phyloP scores from a whole-genome alignment of 2,329 filamentous ascomycete genomes.

The Nemania sp. region DNA sequence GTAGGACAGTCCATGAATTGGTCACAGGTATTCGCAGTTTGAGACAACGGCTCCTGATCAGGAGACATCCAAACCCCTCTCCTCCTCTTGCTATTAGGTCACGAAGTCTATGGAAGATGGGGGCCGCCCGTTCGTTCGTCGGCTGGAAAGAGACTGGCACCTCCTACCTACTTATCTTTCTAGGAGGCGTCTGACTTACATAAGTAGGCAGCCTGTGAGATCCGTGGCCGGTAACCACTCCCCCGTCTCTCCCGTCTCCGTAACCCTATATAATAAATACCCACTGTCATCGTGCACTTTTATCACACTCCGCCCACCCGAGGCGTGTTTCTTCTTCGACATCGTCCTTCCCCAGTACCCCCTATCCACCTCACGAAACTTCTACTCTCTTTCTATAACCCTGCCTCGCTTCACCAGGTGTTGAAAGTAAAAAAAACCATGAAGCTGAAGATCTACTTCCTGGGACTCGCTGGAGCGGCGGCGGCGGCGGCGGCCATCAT shows the following conservation, averaged over 20 bases:
- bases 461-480: slow-evolving; percentile 10
- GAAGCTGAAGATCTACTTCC: slow-evolving; percentile 14
- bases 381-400: neutral
- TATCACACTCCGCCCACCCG: neutral
- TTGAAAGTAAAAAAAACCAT: slow-evolving; percentile 4
- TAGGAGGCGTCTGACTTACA: no score
- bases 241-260: no score
- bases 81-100: no score
- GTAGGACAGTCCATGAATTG: neutral
- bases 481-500: neutral
- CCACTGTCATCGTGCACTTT: neutral
- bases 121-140: neutral
- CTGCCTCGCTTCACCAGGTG: neutral
- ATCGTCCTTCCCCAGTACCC: neutral
- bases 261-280: neutral
- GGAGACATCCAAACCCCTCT: neutral
- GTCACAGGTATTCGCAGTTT: neutral
- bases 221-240: no score
- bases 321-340: neutral
- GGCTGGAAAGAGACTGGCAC: neutral
- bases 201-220: no score
- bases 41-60: slow-evolving; percentile 6
- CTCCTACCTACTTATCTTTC: no score
- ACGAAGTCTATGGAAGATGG: neutral
- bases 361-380: neutral